A percentile compares a stretch with the other conserved stretches of the same genome.
These are phyloP conservation scores for Arabidopsis thaliana DNA, from an alignment of 345 rosid species.

Conservation along the genomic window DNA sequence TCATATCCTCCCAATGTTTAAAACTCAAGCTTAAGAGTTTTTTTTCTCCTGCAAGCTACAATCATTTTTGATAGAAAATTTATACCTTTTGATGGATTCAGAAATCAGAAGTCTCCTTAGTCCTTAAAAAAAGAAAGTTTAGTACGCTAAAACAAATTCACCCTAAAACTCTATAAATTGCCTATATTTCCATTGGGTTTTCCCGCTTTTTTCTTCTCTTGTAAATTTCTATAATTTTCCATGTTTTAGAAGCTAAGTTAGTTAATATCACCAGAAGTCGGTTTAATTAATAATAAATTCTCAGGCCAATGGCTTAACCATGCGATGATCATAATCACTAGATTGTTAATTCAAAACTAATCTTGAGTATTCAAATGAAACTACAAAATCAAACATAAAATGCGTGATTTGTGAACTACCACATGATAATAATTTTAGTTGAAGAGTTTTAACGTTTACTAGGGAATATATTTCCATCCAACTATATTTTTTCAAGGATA, in stretches of 20 bases:
- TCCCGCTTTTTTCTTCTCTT: not conserved
- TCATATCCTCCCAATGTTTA: conserved; percentile 5
- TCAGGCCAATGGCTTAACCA: conserved; percentile 33
- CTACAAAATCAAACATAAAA: not conserved
- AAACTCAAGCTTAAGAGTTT: conserved; percentile 3
- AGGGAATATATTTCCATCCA: not conserved
- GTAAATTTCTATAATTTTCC: not conserved
- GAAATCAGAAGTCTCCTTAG: not conserved
- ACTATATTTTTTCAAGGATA: not conserved
- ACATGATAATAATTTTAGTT: not conserved
- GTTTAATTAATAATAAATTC: conserved; percentile 28
- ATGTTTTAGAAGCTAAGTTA: conserved; percentile 39
- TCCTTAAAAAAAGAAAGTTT: not conserved
- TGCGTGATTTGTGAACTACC: conserved; percentile 28
- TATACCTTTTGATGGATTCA: not conserved
- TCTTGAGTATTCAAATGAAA: conserved; percentile 4
- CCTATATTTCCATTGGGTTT: conserved; percentile 1
- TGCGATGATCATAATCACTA: conserved; percentile 27
- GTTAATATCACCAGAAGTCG: conserved; percentile 29
- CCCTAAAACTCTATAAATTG: not conserved
- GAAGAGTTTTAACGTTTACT: not conserved
- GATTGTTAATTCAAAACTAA: conserved; percentile 3
- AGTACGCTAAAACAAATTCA: not conserved
- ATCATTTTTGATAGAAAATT: not conserved
- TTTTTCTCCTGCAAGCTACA: conserved; percentile 6